Evolutionary conservation across 2,329 filamentous ascomycete genomes (phyloP).

Genomic region (Botryotinia calthae): DNA sequence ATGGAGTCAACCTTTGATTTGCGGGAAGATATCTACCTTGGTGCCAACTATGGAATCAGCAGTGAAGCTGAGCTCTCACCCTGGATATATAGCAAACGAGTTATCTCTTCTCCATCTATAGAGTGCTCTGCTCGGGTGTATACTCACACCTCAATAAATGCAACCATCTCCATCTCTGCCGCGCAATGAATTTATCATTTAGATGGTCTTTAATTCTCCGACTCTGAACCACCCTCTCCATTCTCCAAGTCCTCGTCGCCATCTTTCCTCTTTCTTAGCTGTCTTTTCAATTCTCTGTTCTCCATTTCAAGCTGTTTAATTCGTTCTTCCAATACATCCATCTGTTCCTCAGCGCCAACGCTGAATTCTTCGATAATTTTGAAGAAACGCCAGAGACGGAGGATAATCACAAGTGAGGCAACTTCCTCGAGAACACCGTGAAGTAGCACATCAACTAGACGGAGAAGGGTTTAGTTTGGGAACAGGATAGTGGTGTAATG

Average conservation of each 20-base stretch:
- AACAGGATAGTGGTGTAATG: background rate
- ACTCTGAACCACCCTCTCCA: background rate
- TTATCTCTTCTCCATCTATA: background rate
- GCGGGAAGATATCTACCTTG: background rate
- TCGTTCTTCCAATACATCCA: slow-evolving; percentile 54
- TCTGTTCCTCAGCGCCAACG: slow-evolving; percentile 60
- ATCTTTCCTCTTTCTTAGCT: slow-evolving; percentile 28
- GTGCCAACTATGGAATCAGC: background rate
- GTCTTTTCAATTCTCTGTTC: slow-evolving; percentile 50
- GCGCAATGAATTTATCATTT: background rate
- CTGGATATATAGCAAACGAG: background rate
- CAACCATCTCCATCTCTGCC: background rate
- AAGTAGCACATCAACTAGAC: slow-evolving; percentile 59
- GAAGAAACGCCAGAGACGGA: slow-evolving; percentile 66
- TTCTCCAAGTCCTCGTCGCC: slow-evolving; percentile 24
- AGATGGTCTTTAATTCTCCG: background rate
- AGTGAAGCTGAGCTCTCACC: background rate
- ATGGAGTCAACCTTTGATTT: background rate
- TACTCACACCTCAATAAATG: background rate
- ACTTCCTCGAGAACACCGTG: slow-evolving; percentile 61
- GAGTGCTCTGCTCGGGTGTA: background rate
- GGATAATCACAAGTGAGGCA: slow-evolving; percentile 62
- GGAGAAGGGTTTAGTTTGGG: slow-evolving; percentile 42
- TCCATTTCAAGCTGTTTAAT: slow-evolving; percentile 52
- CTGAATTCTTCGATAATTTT: slow-evolving; percentile 69